Percentiles rank a stretch among this genome's conserved stretches.
phyloP scores from a whole-genome alignment of 345 rosid species.

The Trapa incisa region DNA sequence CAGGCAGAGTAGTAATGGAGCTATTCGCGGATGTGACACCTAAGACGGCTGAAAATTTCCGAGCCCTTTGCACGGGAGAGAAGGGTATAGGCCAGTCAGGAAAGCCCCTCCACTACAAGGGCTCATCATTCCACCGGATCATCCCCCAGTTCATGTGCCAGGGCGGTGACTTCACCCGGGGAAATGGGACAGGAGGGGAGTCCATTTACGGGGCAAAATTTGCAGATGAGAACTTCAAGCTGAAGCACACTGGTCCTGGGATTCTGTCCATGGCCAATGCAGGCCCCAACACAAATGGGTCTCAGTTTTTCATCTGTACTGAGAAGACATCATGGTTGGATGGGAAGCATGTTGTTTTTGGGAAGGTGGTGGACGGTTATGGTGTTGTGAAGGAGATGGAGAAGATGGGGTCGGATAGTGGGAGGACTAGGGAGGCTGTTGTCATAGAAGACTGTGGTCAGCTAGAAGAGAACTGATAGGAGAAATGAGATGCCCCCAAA shows the following conservation, averaged over 20 bases:
- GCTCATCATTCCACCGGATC: conserved; percentile 70
- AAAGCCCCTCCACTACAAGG: conserved; percentile 62
- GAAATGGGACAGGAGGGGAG: conserved; percentile 87
- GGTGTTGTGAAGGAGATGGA: conserved; percentile 60
- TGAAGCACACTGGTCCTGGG: conserved; percentile 64
- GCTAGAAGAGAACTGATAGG: conserved; percentile 28
- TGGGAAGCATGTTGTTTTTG: conserved; percentile 80
- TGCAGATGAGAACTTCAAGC: conserved; percentile 66
- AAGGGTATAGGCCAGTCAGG: conserved; percentile 53
- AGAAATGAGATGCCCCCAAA: too few species aligned
- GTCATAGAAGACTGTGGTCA: conserved; percentile 66
- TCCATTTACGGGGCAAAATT: conserved; percentile 62
- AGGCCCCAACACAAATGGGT: conserved; percentile 66
- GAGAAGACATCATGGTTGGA: conserved; percentile 70
- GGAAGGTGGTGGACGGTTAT: conserved; percentile 76
- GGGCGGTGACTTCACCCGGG: conserved; percentile 79
- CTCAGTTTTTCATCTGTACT: conserved; percentile 87
- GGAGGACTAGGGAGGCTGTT: conserved; percentile 36
- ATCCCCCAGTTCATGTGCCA: conserved; percentile 90
- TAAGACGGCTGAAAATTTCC: conserved; percentile 62
- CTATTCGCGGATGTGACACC: conserved; percentile 61
- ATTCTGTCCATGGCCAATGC: conserved; percentile 72
- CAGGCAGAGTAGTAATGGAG: conserved; percentile 70
- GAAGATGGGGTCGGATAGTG: conserved; percentile 43
- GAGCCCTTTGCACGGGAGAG: conserved; percentile 76